Conservation (phyloP, 805 yeast genomes). For the Lipomyces oligophaga region DNA sequence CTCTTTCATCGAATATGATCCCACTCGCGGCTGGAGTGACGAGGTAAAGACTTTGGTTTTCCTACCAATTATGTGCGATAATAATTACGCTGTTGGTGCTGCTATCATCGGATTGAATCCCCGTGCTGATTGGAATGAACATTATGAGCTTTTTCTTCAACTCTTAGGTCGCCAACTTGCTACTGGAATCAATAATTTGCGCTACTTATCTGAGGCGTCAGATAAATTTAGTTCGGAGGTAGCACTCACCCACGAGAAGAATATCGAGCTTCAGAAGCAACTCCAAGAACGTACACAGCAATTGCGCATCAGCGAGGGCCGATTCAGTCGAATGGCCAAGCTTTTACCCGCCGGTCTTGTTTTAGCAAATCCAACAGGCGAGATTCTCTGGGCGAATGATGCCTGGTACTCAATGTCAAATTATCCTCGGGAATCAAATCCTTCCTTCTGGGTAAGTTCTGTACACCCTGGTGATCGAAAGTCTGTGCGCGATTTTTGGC, state of each 20-base stretch:
- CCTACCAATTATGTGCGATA: conserved; percentile 28
- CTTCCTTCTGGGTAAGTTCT: conserved; percentile 27
- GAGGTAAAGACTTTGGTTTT: conserved; percentile 17
- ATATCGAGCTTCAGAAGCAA: conserved; percentile 20
- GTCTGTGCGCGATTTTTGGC: conserved; percentile 26
- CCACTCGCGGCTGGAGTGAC: conserved; percentile 29
- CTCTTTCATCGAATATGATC: conserved; percentile 20
- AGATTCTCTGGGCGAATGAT: conserved; percentile 27
- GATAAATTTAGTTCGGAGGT: conserved; percentile 24
- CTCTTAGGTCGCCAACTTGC: conserved; percentile 28
- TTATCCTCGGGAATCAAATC: conserved; percentile 21
- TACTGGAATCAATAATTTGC: conserved; percentile 22
- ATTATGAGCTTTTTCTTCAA: conserved; percentile 25
- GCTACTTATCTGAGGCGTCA: conserved; percentile 24
- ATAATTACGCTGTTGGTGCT: conserved; percentile 25
- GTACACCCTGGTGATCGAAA: conserved; percentile 29
- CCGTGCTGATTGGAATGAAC: conserved; percentile 24
- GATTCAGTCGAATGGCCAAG: conserved; percentile 28
- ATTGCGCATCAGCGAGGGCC: conserved; percentile 24
- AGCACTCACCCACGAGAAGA: conserved; percentile 10
- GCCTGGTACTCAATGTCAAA: conserved; percentile 25
- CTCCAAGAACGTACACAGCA: conserved; percentile 22
- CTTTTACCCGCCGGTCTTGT: conserved; percentile 28
- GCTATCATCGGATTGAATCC: conserved; percentile 28
- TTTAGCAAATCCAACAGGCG: conserved; percentile 25